Base-by-base conservation (phyloP, 2,329 filamentous ascomycete species). In the Elsinoe perseae region DNA sequence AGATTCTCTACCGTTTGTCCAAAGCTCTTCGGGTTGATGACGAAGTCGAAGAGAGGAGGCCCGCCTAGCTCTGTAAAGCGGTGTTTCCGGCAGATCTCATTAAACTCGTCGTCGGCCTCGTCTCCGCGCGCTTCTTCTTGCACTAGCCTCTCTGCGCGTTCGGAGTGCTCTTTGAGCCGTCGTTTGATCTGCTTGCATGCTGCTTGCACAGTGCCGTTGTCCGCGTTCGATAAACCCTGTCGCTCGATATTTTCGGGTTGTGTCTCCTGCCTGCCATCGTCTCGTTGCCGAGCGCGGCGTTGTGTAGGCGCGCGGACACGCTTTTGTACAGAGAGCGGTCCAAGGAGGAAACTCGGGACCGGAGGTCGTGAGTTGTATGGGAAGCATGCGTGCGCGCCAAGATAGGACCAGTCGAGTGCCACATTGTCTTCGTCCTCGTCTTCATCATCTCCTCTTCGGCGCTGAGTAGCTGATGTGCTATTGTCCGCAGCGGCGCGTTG, bases 1-100 rank as follows among this genome's bases (percentile, higher is more conserved):
- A 98, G 77, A 64, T 98, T 98, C 69, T 98, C 93, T 5, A 98
- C 84, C 0, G 90, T 95, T 70, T 98, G 93, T 0, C 89, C 89
- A 65, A 97, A 98, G 0, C 89, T 95, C 36, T 75, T 75, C 0
- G 93, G 93, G 64, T 98, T 95, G 61, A 97, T 80, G 38, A 90
- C 88, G 63, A 96, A 97, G 54, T 86, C 83, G 69, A 96, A 86
- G 10, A 96, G 72, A 50, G 87, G 83, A 2, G 95, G 80, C 14
- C 88, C 87, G 1, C 84, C 84, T 1, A 83, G 83, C 16, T 78
- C 76, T 10, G 83, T 79, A 12, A 95, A 74, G 2, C 84, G 80
- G 64, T 86, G 73, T 56, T 80, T 76, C 34, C 81, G 79, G 77
- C 90, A 84, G 6, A 88, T 72, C 8, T 69, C 74, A 6, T 68